Evolutionary conservation across 768 basidiomycete genomes (phyloP).

Genomic region (Omphalotus guepiniiformis): DNA sequence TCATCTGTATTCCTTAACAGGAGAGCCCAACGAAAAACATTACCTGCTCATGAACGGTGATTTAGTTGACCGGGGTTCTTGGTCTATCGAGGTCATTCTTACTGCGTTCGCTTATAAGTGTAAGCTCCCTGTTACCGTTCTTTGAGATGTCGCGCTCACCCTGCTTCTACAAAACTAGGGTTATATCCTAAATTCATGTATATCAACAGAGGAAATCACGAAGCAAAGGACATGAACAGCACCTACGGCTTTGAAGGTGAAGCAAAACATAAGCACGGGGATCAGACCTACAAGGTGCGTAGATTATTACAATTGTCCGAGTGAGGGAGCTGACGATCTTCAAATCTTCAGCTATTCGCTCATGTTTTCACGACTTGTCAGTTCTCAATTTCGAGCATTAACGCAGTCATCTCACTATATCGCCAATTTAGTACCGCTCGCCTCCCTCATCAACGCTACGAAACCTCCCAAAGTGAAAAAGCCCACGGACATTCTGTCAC

Average conservation of each 20-base stretch:
- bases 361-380: constrained; percentile 88
- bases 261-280: constrained; percentile 94
- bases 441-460: constrained; percentile 79
- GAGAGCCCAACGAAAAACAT: constrained; percentile 80
- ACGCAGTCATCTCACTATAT: background rate
- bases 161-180: constrained; percentile 54
- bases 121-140: constrained; percentile 27
- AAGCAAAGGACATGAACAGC: constrained; percentile 95
- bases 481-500: constrained; percentile 66
- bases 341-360: constrained; percentile 77
- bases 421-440: constrained; percentile 70
- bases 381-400: constrained; percentile 20
- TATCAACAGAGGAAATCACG: constrained; percentile 96
- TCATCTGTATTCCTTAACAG: constrained; percentile 82
- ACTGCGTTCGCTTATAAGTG: constrained; percentile 96
- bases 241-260: constrained; percentile 95
- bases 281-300: constrained; percentile 84
- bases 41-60: constrained; percentile 91
- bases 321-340: no score
- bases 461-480: constrained; percentile 44
- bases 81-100: constrained; percentile 91
- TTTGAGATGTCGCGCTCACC: background rate
- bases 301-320: background rate
- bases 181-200: constrained; percentile 86
- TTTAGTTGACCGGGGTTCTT: constrained; percentile 95